phyloP scores from a whole-genome alignment of 768 basidiomycete species.

The Boletus vermiculosoides region DNA sequence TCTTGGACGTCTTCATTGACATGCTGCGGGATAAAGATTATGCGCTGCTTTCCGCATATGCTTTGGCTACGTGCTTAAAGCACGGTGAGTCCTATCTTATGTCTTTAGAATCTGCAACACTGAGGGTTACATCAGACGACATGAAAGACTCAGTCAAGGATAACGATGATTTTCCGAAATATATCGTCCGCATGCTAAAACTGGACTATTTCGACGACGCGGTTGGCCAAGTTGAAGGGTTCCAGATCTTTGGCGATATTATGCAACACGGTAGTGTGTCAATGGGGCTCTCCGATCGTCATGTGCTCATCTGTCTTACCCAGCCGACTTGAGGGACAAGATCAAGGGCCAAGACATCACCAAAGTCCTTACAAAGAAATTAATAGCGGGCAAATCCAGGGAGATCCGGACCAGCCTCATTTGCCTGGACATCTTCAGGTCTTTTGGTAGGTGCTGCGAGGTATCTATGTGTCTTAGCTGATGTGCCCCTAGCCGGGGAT shows the following conservation, averaged over 20 bases:
- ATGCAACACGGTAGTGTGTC: constrained; percentile 4
- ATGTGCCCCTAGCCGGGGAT: not conserved
- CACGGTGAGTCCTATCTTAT: not conserved
- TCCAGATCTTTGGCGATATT: constrained; percentile 1
- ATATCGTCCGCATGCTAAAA: constrained; percentile 4
- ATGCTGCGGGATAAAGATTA: not conserved
- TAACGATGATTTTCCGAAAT: not conserved
- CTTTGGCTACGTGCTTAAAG: not conserved
- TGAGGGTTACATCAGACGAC: not conserved
- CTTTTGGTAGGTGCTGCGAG: not conserved
- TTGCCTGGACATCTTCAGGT: not conserved
- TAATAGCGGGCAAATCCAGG: not conserved
- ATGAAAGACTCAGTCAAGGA: constrained; percentile 1
- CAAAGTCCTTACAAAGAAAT: not conserved
- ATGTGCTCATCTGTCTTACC: not conserved
- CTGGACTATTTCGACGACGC: constrained; percentile 8
- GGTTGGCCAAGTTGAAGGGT: constrained; percentile 1
- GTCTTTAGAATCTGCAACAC: not conserved
- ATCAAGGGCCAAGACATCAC: not conserved
- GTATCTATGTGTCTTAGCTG: not conserved
- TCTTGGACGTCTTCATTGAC: not conserved
- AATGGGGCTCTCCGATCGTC: too few relatives aligned
- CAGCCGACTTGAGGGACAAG: constrained; percentile 3
- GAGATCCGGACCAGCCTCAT: not conserved
- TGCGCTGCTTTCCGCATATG: not conserved